These are phyloP conservation scores for Melampsora larici-populina DNA, from an alignment of 1,284 basidiomycete genomes.

Conservation along the genomic window DNA sequence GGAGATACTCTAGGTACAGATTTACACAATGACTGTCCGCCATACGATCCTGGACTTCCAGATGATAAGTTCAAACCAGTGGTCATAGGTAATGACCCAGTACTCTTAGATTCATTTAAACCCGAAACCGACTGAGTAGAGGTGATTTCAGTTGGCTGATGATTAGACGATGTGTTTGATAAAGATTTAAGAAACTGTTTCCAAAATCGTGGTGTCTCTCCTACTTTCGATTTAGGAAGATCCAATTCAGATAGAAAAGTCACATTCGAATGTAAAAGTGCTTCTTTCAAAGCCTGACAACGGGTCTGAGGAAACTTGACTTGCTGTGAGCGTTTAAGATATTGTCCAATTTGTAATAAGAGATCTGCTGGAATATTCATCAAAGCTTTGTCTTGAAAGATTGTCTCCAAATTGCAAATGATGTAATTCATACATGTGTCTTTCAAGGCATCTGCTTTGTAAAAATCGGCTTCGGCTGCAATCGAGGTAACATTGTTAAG, in stretches of 20 bases:
- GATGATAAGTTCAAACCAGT: too few relatives aligned
- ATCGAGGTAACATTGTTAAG: constrained; percentile 76
- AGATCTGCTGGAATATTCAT: constrained; percentile 67
- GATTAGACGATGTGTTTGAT: not conserved
- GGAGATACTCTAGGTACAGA: too few relatives aligned
- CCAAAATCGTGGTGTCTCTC: constrained; percentile 46
- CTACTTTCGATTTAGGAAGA: constrained; percentile 67
- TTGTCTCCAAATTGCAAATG: constrained; percentile 76
- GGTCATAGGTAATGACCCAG: too few relatives aligned
- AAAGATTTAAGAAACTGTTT: constrained; percentile 21
- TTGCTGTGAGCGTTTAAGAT: constrained; percentile 65
- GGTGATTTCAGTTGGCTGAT: not conserved
- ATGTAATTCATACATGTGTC: constrained; percentile 77
- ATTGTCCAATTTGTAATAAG: constrained; percentile 66
- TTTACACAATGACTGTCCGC: too few relatives aligned
- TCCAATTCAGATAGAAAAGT: constrained; percentile 79
- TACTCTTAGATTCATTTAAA: not conserved
- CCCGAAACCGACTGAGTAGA: not conserved
- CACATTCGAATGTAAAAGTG: constrained; percentile 65
- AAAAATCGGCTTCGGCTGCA: constrained; percentile 76
- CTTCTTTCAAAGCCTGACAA: constrained; percentile 61
- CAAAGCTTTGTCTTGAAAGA: constrained; percentile 76
- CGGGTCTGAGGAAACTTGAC: constrained; percentile 67
- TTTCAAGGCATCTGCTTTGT: constrained; percentile 69
- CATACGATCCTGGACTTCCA: too few relatives aligned